Base-by-base conservation (phyloP, 1,139 yeast species). In the Pichia sp. region DNA sequence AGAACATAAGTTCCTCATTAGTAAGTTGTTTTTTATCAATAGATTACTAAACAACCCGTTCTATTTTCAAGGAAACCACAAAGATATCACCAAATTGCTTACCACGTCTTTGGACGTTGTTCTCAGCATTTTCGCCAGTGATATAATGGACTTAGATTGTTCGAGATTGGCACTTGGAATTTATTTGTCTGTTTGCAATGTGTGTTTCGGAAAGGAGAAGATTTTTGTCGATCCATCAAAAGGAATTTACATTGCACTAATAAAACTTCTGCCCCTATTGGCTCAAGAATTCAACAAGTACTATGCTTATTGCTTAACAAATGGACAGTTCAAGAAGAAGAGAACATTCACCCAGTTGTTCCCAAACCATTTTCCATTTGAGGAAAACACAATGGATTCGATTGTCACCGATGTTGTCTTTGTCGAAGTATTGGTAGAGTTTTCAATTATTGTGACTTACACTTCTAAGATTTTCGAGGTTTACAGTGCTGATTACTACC, bases 371-470 rank as follows among this genome's bases (percentile, higher is more conserved):
- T 81, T 79, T 64, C 96, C 96, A 19, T 85, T 86, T 65, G 72
- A 72, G 53, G 84, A 83, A 46, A 67, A 77, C 46, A 83, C 93
- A 1, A 79, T 87, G 62, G 96, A 89, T 66, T 85, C 95, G 0
- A 76, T 84, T 51, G 88, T 88, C 29, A 81, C 82, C 60, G 89
- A 85, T 61, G 88, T 84, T 61, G 75, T 78, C 1, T 75, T 87
- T 59, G 90, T 85, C 45, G 97, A 90, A 67, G 74, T 87, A 2
- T 72, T 90, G 57, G 75, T 87, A 52, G 97, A 90, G 67, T 67
- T 88, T 53, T 76, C 86, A 19, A 76, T 85, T 7, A 72, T 85
- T 23, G 82, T 85, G 57, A 73, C 82, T 43, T 81, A 76, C 63
- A 71, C 85, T 59, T 57, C 81, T 59, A 63, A 66, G 47, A 55